phyloP scores from a whole-genome alignment of 148 eudicot species.

The Vaccinium macrocarpon region DNA sequence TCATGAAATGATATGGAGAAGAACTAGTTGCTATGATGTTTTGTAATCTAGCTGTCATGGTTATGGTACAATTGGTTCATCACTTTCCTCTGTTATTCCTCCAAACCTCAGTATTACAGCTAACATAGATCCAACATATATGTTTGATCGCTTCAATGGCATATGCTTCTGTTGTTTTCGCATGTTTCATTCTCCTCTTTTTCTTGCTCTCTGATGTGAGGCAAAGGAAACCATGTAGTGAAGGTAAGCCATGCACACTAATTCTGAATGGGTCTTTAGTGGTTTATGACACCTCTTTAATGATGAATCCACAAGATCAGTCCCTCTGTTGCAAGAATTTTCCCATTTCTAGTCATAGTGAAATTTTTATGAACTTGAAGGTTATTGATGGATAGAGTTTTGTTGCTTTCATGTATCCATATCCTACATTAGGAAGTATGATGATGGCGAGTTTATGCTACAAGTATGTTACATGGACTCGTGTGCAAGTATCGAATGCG shows the following conservation, averaged over 20 bases:
- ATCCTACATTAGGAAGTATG: not conserved
- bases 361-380: not conserved
- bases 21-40: not conserved
- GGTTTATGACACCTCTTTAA: not conserved
- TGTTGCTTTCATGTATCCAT: not conserved
- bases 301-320: not conserved
- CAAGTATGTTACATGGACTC: too few relatives aligned
- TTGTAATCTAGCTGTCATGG: not conserved
- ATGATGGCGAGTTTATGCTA: not conserved
- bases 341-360: not conserved
- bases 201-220: not conserved
- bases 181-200: not conserved
- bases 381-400: not conserved
- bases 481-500: too few relatives aligned
- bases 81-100: not conserved
- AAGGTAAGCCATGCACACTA: not conserved
- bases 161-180: not conserved
- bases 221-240: not conserved
- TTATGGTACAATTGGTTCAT: not conserved
- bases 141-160: not conserved
- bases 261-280: not conserved
- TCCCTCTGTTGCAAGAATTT: not conserved
- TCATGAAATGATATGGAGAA: not conserved
- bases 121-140: not conserved
- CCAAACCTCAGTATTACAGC: not conserved